These are phyloP conservation scores for Metarhizium brunneum DNA, from an alignment of 2,329 filamentous ascomycete species.

Conservation along the genomic window DNA sequence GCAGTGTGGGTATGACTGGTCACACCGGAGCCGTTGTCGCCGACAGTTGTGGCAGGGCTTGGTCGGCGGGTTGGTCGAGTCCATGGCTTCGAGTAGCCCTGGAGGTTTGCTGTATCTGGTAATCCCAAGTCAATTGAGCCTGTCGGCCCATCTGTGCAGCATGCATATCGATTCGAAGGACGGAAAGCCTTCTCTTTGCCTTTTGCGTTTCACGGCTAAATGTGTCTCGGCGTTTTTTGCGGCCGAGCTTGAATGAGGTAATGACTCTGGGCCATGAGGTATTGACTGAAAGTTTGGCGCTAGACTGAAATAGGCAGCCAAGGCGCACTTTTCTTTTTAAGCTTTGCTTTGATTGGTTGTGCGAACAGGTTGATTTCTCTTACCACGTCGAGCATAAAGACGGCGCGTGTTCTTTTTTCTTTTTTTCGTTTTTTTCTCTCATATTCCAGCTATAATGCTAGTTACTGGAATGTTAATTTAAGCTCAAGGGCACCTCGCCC, in stretches of 20 bases:
- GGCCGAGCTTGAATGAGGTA: not conserved
- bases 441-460: too few relatives aligned
- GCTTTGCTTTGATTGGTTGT: too few relatives aligned
- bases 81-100: constrained; percentile 9
- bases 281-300: constrained; percentile 5
- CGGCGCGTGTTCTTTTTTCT: too few relatives aligned
- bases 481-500: too few relatives aligned
- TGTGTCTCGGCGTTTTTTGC: not conserved
- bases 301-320: constrained; percentile 14
- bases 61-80: constrained; percentile 16
- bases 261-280: constrained; percentile 2
- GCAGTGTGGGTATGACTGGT: constrained; percentile 40
- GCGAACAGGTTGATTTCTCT: too few relatives aligned
- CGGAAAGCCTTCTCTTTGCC: constrained; percentile 3
- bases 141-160: constrained; percentile 4
- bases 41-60: constrained; percentile 45
- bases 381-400: too few relatives aligned
- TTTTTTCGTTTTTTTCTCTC: too few relatives aligned
- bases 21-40: constrained; percentile 42
- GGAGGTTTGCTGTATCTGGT: not conserved
- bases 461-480: too few relatives aligned
- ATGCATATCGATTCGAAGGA: constrained; percentile 1
- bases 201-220: not conserved
- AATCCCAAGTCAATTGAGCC: constrained; percentile 8
- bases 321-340: too few relatives aligned